Evolutionary conservation across 1,284 basidiomycete genomes (phyloP), one percentile per base, ranked within the genome.

Genomic region (Heterobasidion occidentale): DNA sequence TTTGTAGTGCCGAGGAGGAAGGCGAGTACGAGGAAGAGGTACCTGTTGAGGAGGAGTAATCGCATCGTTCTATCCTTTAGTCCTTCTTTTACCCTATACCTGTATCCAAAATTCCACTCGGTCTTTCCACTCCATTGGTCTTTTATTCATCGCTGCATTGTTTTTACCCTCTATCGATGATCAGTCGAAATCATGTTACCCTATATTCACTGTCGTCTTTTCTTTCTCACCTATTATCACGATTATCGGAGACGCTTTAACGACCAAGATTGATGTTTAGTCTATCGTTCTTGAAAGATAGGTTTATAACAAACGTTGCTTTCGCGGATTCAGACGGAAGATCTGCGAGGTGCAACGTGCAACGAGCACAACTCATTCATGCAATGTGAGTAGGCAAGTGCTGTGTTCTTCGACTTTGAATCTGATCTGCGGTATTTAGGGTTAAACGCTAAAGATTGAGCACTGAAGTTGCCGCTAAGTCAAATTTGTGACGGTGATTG

Each of bases 11-110:
- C 54, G 88, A 91, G 71, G 88, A 91, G 70, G 88, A 91, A 69
- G 88, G 75, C 60, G 89, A 90, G 67, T 91, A 90, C 67, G 88
- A 89, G 74, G 88, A 90, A 69, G 87, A 90, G 65, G 74, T 69
- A 54, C 70, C 68, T 9, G 67, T 59, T 15, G 86, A 87, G 59
- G 86, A 86, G 58, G 82, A 86, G 56, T 70, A 80, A 73, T 34
- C 35, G 38, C 38, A 20, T 47, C 11, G 47, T 34, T 68, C 67
- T 60, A 46, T 44, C 14, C 9, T 52, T 34, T 53, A 47, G 20
- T 54, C 51, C 36, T 47, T 46, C 53, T 55, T 58, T 53, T 36
- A 15, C 46, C 54, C 38, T 55, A 46, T 53, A 51, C 48, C 48
- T 51, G 45, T 53, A 56, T 52, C 36, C 56, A 62, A 62, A 62